Conservation (phyloP, 2,329 filamentous ascomycete species). For the Lasiodiplodia theobromae region DNA sequence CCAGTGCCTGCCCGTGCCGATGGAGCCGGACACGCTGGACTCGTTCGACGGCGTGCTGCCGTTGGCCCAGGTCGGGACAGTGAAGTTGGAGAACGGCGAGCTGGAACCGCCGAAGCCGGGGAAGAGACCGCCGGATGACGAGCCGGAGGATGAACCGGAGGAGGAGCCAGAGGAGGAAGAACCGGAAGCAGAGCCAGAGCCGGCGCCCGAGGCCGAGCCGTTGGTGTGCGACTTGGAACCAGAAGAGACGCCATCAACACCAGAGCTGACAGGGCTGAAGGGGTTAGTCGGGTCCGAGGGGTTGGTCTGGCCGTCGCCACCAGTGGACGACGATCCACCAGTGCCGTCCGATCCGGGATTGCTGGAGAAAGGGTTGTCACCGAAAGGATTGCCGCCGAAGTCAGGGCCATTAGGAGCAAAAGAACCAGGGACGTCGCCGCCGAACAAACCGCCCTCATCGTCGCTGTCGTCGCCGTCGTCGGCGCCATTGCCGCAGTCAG, state of each 20-base stretch:
- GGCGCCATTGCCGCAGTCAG: neutral
- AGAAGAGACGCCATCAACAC: slow-evolving; percentile 4
- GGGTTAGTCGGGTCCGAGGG: slow-evolving; percentile 6
- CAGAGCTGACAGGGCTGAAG: neutral
- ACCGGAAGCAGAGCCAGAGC: neutral
- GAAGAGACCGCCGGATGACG: too few relatives aligned
- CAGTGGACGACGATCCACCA: neutral
- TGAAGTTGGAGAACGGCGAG: neutral
- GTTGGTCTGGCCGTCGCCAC: slow-evolving; percentile 1
- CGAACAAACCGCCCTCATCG: neutral
- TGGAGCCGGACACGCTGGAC: neutral
- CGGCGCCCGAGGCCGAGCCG: neutral
- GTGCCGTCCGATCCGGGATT: neutral
- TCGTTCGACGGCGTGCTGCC: neutral
- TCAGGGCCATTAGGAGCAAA: too few relatives aligned
- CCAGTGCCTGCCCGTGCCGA: slow-evolving; percentile 19
- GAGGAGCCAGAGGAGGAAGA: neutral
- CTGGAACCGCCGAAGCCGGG: neutral
- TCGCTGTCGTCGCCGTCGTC: neutral
- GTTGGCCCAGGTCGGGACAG: slow-evolving; percentile 13
- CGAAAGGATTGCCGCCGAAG: too few relatives aligned
- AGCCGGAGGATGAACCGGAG: neutral
- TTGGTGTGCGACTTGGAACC: neutral
- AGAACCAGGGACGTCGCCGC: neutral
- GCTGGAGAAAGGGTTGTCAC: neutral